Conservation (phyloP, 2,329 filamentous ascomycete genomes). For the Epichloe gansuensis region DNA sequence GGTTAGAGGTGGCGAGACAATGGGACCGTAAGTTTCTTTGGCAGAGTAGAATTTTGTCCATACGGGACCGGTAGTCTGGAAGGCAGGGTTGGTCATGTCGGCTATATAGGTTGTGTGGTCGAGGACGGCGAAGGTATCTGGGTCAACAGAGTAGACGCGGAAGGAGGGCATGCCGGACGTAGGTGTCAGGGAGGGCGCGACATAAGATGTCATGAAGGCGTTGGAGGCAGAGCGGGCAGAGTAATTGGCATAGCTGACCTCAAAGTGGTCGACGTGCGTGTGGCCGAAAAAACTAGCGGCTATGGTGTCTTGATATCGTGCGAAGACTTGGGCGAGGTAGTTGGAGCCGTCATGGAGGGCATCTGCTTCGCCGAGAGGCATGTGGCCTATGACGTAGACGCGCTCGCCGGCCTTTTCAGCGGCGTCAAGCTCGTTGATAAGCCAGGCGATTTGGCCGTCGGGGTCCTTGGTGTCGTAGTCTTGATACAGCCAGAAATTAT, state of each 20-base stretch:
- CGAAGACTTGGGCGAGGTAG: slow-evolving; percentile 39
- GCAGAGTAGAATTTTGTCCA: slow-evolving; percentile 46
- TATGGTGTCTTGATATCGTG: slow-evolving; percentile 40
- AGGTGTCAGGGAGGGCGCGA: slow-evolving; percentile 41
- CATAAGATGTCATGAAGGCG: slow-evolving; percentile 38
- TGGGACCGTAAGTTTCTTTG: slow-evolving; percentile 37
- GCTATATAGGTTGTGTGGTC: slow-evolving; percentile 42
- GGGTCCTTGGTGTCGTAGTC: slow-evolving; percentile 34
- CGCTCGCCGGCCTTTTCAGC: slow-evolving; percentile 39
- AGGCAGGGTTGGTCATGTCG: slow-evolving; percentile 32
- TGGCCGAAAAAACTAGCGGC: slow-evolving; percentile 45
- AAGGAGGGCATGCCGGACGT: slow-evolving; percentile 43
- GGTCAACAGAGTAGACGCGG: slow-evolving; percentile 45
- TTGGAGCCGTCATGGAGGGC: slow-evolving; percentile 39
- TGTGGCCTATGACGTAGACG: slow-evolving; percentile 46
- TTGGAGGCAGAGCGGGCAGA: slow-evolving; percentile 24
- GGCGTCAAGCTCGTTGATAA: slow-evolving; percentile 37
- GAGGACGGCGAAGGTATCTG: slow-evolving; percentile 40
- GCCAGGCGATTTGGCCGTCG: slow-evolving; percentile 37
- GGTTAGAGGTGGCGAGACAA: slow-evolving; percentile 28
- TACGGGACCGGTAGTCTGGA: slow-evolving; percentile 30
- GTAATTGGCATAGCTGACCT: slow-evolving; percentile 41
- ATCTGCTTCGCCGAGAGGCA: slow-evolving; percentile 37
- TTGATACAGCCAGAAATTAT: slow-evolving; percentile 43
- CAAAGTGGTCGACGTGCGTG: slow-evolving; percentile 43